phyloP scores from a whole-genome alignment of 257 asterid genomes.

The Jaltomata sinuosa region DNA sequence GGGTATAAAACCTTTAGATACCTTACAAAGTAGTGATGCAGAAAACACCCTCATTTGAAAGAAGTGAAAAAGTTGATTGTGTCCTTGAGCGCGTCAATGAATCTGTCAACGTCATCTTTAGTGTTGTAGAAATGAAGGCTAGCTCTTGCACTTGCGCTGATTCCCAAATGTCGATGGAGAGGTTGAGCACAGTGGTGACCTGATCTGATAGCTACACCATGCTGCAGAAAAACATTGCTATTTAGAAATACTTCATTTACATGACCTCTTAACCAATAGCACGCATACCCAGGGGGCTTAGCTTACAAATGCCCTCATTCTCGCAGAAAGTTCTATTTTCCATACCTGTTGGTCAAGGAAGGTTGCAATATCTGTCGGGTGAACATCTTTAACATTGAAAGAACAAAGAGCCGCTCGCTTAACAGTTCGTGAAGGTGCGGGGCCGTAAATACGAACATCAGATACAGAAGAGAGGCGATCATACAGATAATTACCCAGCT shows the following conservation, averaged over 20 bases:
- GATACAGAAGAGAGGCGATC: slow-evolving; percentile 45
- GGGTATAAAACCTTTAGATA: too few species aligned
- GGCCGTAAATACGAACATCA: slow-evolving; percentile 67
- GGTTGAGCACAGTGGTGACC: slow-evolving; percentile 99
- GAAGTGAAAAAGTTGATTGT: slow-evolving; percentile 58
- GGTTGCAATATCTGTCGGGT: slow-evolving; percentile 83
- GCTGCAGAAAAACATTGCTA: slow-evolving; percentile 34
- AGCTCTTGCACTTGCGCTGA: slow-evolving; percentile 81
- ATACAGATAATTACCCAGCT: slow-evolving; percentile 57
- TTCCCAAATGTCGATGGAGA: slow-evolving; percentile 71
- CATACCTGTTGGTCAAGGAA: slow-evolving; percentile 83
- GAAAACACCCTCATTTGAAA: slow-evolving; percentile 25
- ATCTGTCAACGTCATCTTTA: slow-evolving; percentile 71
- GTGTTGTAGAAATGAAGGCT: slow-evolving; percentile 94
- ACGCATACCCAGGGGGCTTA: background rate
- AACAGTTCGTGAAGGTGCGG: slow-evolving; percentile 54
- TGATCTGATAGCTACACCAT: slow-evolving; percentile 78
- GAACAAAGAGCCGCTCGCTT: slow-evolving; percentile 85
- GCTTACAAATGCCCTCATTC: background rate
- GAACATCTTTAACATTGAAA: slow-evolving; percentile 70
- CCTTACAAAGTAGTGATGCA: too few species aligned
- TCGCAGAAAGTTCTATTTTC: background rate
- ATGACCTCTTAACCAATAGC: background rate
- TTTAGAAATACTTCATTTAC: background rate
- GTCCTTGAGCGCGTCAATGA: slow-evolving; percentile 61